These are phyloP conservation scores for Chaetomidium leptoderma DNA, from an alignment of 495 filamentous ascomycete species.

Conservation along the genomic window DNA sequence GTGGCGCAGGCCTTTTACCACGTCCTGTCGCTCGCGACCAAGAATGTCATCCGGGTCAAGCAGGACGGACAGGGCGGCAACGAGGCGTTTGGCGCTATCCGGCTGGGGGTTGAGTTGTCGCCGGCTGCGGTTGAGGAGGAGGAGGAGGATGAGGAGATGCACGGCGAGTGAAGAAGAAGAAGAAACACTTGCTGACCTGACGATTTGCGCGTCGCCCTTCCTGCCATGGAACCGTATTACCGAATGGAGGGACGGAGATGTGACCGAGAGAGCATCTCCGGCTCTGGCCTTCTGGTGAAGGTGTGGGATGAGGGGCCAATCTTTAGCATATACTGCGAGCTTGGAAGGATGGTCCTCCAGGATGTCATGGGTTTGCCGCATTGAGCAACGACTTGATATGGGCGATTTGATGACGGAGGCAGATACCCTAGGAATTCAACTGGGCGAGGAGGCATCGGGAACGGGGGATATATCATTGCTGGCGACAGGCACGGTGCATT, in stretches of 20 bases:
- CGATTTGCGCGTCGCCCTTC: too few relatives aligned
- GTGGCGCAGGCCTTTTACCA: constrained; percentile 73
- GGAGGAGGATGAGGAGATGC: not conserved
- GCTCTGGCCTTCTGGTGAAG: too few relatives aligned
- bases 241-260: too few relatives aligned
- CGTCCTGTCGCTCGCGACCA: constrained; percentile 64
- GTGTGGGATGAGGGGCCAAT: not conserved
- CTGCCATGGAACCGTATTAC: too few relatives aligned
- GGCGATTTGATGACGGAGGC: not conserved
- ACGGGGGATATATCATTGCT: not conserved
- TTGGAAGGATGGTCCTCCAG: not conserved
- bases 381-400: not conserved
- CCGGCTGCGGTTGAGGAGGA: not conserved
- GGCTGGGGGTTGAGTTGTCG: constrained; percentile 28
- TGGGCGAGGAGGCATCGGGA: not conserved
- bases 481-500: not conserved
- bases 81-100: constrained; percentile 39
- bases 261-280: too few relatives aligned
- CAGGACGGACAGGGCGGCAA: constrained; percentile 41
- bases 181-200: not conserved
- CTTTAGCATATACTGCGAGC: not conserved
- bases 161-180: not conserved
- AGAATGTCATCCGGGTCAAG: constrained; percentile 51
- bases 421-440: not conserved
- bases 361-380: not conserved